Base-by-base conservation (phyloP, 2,329 filamentous ascomycete species). In the Penicillium sp. region DNA sequence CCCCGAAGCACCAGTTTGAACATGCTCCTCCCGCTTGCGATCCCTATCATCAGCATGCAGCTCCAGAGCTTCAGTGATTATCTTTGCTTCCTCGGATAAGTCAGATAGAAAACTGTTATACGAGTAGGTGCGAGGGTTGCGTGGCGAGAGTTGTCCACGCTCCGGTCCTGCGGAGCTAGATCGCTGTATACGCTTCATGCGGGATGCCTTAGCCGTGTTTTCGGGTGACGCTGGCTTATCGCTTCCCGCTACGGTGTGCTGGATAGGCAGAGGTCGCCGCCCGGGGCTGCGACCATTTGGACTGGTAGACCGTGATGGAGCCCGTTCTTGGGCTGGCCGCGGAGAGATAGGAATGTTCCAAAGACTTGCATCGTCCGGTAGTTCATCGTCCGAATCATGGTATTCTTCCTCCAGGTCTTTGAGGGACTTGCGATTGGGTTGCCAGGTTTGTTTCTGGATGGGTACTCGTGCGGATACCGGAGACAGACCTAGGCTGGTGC, bases 41-140 rank as follows among this genome's bases (percentile, higher is more conserved):
- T 79, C 70, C 17, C 74, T 71, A 59, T 82, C 75, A 57, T 82
- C 81, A 6, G 84, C 82, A 65, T 85, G 83, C 49, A 79, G 80
- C 65, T 86, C 84, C 59, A 88, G 71, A 21, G 82, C 82, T 61
- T 85, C 80, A 1, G 85, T 86, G 56, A 88, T 73, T 40, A 83
- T 80, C 65, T 80, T 80, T 2, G 85, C 84, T 64, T 88, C 85
- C 52, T 82, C 78, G 23, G 84, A 86, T 38, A 88, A 73, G 62
- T 85, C 81, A 2, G 79, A 79, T 69, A 85, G 77, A 56, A 80
- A 82, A 38, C 81, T 77, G 57, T 83, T 83, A 80, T 86, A 87
- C 0, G 84, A 86, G 65, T 84, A 84, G 23, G 82, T 81, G 31
- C 81, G 77, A 42, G 78, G 77, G 49, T 76, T 70, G 57, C 75